phyloP scores from a whole-genome alignment of 179 eudicot genomes.

The Actinidia chinensis region DNA sequence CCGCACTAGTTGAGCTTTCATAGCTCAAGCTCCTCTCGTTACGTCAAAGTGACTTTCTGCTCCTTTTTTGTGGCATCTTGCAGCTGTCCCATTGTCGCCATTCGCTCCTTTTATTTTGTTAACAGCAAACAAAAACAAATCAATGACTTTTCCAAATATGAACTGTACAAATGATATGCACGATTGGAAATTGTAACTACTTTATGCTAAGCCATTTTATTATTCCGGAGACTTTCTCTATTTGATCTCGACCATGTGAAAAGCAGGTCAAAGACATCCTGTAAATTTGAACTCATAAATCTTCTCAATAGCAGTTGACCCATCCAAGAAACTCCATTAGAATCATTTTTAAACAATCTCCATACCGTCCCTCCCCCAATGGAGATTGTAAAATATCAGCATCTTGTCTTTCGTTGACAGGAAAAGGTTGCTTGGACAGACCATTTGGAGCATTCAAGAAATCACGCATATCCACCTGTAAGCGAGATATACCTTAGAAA shows the following conservation, averaged over 20 bases:
- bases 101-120: constrained; percentile 59
- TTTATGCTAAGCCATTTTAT: constrained; percentile 92
- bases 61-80: constrained; percentile 93
- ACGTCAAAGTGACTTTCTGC: constrained; percentile 91
- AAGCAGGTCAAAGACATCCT: constrained; percentile 98
- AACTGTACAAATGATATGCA: neutral
- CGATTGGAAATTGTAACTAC: constrained; percentile 32
- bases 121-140: neutral
- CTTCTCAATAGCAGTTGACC: constrained; percentile 11
- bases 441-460: constrained; percentile 95
- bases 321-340: neutral
- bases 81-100: constrained; percentile 83
- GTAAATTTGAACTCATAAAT: constrained; percentile 21
- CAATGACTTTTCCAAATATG: neutral
- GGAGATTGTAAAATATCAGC: constrained; percentile 79
- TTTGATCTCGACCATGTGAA: constrained; percentile 97
- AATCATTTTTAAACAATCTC: constrained; percentile 10
- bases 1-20: constrained; percentile 99
- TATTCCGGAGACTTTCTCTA: constrained; percentile 90
- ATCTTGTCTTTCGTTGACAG: constrained; percentile 52
- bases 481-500: constrained; percentile 13
- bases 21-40: constrained; percentile 97
- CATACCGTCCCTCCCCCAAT: constrained; percentile 95
- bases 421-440: constrained; percentile 57
- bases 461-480: constrained; percentile 97